These are phyloP conservation scores for Aureobasidium namibiae DNA, from an alignment of 2,329 filamentous ascomycete species.

Conservation along the genomic window DNA sequence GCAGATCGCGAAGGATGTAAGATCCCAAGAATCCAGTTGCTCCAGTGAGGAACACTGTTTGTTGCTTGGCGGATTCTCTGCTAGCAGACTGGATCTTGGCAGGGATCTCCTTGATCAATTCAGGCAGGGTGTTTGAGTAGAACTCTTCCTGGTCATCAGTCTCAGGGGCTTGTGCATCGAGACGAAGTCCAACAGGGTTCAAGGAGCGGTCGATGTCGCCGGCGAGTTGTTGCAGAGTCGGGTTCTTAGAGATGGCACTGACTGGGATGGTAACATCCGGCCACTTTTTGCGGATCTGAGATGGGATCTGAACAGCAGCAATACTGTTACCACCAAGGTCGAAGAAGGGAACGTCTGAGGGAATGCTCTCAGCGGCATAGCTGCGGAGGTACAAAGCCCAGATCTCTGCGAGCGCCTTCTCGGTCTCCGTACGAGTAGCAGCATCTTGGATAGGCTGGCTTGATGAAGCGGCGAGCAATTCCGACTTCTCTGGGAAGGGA, in stretches of 20 bases:
- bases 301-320: conserved; percentile 71
- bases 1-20: conserved; percentile 67
- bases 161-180: conserved; percentile 33
- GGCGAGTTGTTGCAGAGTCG: conserved; percentile 52
- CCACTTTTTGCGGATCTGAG: conserved; percentile 57
- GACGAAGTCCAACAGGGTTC: conserved; percentile 40
- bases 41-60: conserved; percentile 74
- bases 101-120: conserved; percentile 45
- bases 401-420: conserved; percentile 59
- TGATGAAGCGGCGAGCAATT: conserved; percentile 48
- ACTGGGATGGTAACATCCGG: conserved; percentile 60
- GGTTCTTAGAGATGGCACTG: conserved; percentile 60
- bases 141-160: conserved; percentile 39
- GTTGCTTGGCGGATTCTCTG: conserved; percentile 24
- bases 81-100: conserved; percentile 21
- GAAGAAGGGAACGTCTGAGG: conserved; percentile 60
- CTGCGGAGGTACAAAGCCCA: conserved; percentile 66
- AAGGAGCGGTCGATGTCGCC: conserved; percentile 43
- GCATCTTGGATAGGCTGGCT: conserved; percentile 33
- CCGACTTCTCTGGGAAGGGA: conserved; percentile 69
- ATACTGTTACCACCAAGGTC: conserved; percentile 75
- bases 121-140: conserved; percentile 46
- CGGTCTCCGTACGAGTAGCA: conserved; percentile 47
- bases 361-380: conserved; percentile 59
- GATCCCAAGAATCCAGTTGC: conserved; percentile 85